Evolutionary conservation across 148 eudicot species (phyloP), one percentile per base, ranked within the genome.

Genomic region (Camellia japonica): DNA sequence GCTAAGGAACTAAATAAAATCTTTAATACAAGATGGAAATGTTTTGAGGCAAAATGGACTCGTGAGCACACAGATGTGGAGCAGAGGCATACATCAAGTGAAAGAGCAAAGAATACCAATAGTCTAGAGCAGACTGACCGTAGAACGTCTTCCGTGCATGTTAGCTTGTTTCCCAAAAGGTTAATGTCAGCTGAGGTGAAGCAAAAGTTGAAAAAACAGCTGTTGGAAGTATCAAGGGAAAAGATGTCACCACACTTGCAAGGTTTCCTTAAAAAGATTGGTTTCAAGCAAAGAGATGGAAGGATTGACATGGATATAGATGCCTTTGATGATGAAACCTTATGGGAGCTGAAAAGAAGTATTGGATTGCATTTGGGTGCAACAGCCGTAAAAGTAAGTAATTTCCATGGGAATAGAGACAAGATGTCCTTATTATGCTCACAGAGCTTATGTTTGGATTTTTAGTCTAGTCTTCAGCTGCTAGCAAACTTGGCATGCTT

Each of bases 11-110:
- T 93, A 58, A 73, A 84, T 71, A 81, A 20, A 71, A 19, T 80
- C 58, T 96, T 92, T 76, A 84, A 80, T 64, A 52, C 68, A 52
- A 87, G 83, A 54, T 94, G 90, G 97, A 89, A 86, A 68, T 75
- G 82, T 16, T 74, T 91, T 68, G 95, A 85, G 64, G 85, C 77
- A 7, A 89, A 83, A 79, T 69, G 75, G 82, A 76, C 61, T 23
- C 61, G 80, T 71, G 81, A 72, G 69, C 77, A 71, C 71, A 77
- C 8, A 68, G 71, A 43, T 20, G 30, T 46, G n/a, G 69, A 60
- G 60, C 86, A 76, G 67, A 73, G 10, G n/a, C 20, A 52, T 58
- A 66, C 4, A 18, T 51, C 56, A 55, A 44, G 81, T 72, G 76
- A 68, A 54, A 75, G 67, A 7, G 78, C 52, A 49, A 71, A 69